Evolutionary conservation across 2,329 filamentous ascomycete species (phyloP).

Genomic region (Diaporthe sp.): DNA sequence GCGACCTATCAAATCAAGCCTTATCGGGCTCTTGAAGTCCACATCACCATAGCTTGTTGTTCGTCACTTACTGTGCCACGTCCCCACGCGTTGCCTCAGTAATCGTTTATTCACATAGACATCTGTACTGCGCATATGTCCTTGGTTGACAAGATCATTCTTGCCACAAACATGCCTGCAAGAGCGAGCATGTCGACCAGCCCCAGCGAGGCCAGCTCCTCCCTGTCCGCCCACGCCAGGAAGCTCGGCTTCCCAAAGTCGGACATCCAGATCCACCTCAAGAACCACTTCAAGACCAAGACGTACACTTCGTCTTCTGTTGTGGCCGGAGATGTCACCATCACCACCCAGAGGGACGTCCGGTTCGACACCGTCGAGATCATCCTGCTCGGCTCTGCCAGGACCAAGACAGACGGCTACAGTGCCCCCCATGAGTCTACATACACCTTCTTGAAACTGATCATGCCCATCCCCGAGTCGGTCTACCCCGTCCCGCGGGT

Average conservation of each 20-base stretch:
- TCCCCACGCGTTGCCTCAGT: constrained; percentile 7
- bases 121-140: neutral
- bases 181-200: constrained; percentile 39
- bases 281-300: constrained; percentile 68
- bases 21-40: neutral
- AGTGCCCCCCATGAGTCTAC: constrained; percentile 62
- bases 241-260: constrained; percentile 49
- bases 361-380: constrained; percentile 68
- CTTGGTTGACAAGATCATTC: neutral
- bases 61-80: neutral
- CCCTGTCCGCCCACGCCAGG: constrained; percentile 40
- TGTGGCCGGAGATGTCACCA: constrained; percentile 63
- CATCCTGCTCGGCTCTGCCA: constrained; percentile 64
- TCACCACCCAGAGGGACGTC: constrained; percentile 61
- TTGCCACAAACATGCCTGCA: constrained; percentile 10
- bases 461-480: constrained; percentile 66
- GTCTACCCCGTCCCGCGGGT: constrained; percentile 62
- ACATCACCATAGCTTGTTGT: neutral
- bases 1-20: neutral
- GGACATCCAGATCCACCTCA: constrained; percentile 63
- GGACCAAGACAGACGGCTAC: constrained; percentile 66
- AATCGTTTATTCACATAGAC: neutral
- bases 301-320: constrained; percentile 69
- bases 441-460: constrained; percentile 69
- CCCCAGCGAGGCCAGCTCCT: constrained; percentile 39